phyloP scores from a whole-genome alignment of 1,284 basidiomycete species.

The Ceratobasidium sp. region DNA sequence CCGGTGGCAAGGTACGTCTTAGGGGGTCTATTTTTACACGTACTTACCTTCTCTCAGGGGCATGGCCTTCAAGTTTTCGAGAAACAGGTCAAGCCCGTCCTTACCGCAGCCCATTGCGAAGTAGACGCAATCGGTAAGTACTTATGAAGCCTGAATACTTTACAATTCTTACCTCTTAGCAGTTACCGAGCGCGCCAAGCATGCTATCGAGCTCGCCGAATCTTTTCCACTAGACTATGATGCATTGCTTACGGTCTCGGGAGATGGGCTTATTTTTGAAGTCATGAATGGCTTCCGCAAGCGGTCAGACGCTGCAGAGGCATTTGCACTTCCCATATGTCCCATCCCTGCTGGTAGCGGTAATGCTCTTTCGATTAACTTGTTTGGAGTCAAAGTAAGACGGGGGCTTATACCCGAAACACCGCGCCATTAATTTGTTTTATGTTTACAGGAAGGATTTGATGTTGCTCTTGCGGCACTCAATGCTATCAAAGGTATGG shows the following conservation, averaged over 20 bases:
- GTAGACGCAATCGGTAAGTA: constrained; percentile 73
- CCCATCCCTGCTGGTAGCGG: constrained; percentile 92
- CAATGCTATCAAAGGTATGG: constrained; percentile 87
- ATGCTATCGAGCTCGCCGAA: constrained; percentile 80
- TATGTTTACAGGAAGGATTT: constrained; percentile 70
- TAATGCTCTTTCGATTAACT: constrained; percentile 83
- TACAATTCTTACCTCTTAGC: constrained; percentile 18
- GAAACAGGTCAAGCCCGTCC: constrained; percentile 81
- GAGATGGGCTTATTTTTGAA: constrained; percentile 92
- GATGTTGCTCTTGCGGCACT: constrained; percentile 82
- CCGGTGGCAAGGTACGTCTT: constrained; percentile 75
- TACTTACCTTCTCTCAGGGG: constrained; percentile 63
- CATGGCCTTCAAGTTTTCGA: constrained; percentile 74
- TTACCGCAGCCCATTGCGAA: constrained; percentile 80
- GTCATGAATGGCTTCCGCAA: constrained; percentile 91
- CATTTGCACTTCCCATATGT: constrained; percentile 81
- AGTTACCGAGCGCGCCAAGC: constrained; percentile 81
- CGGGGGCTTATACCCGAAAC: background rate
- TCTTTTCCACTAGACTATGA: constrained; percentile 76
- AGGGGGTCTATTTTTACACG: background rate
- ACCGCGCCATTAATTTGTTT: background rate
- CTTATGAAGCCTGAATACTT: constrained; percentile 10
- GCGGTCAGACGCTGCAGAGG: constrained; percentile 75
- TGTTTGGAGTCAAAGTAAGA: constrained; percentile 74
- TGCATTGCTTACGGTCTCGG: constrained; percentile 86